phyloP scores from a whole-genome alignment of 169 alveolate genomes.

The Toxoplasma gondii region DNA sequence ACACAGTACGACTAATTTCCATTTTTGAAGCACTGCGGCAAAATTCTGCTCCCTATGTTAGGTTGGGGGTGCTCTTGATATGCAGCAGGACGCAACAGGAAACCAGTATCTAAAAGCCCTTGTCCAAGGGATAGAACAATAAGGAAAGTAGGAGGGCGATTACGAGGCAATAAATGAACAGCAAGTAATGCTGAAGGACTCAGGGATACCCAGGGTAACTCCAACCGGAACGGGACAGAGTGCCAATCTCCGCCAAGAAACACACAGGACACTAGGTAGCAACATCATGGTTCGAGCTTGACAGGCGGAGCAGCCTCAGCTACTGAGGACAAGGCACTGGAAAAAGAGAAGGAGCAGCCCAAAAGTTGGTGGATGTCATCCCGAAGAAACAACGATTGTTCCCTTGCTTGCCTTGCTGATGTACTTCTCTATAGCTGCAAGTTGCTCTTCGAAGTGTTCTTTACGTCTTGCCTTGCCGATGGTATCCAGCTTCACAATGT shows the following conservation, averaged over 20 bases:
- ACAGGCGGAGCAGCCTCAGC: no score
- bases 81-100: constrained; percentile 34
- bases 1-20: not conserved
- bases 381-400: not conserved
- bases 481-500: constrained; percentile 27
- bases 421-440: constrained; percentile 32
- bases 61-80: constrained; percentile 40
- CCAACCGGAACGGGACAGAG: no score
- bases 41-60: not conserved
- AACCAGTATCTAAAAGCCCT: constrained; percentile 36
- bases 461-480: constrained; percentile 44
- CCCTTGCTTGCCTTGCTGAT: constrained; percentile 26
- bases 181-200: no score
- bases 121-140: not conserved
- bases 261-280: no score
- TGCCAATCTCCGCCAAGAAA: no score
- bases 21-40: not conserved
- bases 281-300: no score
- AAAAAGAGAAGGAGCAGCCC: no score
- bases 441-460: constrained; percentile 36
- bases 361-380: no score
- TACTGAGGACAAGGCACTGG: no score
- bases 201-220: no score
- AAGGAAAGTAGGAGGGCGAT: not conserved
- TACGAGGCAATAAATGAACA: no score